Percentiles rank a stretch among this genome's conserved stretches.
Conservation (phyloP, 331 rosid species). For the Rosa hybrid region DNA sequence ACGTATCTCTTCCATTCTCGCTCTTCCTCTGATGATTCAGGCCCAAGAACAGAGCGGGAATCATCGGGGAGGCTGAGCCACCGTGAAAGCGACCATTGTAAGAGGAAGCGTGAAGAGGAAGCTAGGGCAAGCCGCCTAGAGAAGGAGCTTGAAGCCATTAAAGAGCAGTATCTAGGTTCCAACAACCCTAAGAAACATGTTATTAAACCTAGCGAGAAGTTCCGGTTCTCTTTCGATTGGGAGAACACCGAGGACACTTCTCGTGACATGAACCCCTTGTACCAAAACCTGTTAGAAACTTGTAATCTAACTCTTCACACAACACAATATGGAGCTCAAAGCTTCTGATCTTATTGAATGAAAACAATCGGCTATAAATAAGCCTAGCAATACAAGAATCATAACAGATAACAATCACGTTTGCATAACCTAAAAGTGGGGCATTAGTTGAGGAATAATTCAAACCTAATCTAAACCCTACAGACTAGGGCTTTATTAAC, state of each 20-base stretch:
- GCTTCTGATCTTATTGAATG: too few relatives aligned
- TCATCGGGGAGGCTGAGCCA: conserved; percentile 25
- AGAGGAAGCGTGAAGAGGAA: conserved; percentile 38
- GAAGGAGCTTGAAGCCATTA: conserved; percentile 27
- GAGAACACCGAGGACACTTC: background rate
- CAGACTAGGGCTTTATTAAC: too few relatives aligned
- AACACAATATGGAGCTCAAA: too few relatives aligned
- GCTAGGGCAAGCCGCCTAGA: conserved; percentile 52
- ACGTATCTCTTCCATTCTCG: conserved; percentile 1
- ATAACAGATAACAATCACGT: too few relatives aligned
- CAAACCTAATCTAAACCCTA: too few relatives aligned
- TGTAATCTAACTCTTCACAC: too few relatives aligned
- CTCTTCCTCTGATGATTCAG: conserved; percentile 1
- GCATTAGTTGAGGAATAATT: too few relatives aligned
- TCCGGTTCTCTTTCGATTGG: conserved; percentile 3
- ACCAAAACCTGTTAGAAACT: background rate
- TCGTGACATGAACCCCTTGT: background rate
- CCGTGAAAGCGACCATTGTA: background rate
- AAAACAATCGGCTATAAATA: too few relatives aligned
- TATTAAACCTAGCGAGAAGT: background rate
- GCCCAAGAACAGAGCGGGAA: background rate
- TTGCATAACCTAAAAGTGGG: too few relatives aligned
- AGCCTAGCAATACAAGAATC: too few relatives aligned
- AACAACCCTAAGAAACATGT: background rate
- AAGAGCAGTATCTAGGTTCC: background rate